Evolutionary conservation across 202 grass and related monocot species (phyloP), one percentile per base, ranked within the genome.

Genomic region (Tripidium arundinaceum): DNA sequence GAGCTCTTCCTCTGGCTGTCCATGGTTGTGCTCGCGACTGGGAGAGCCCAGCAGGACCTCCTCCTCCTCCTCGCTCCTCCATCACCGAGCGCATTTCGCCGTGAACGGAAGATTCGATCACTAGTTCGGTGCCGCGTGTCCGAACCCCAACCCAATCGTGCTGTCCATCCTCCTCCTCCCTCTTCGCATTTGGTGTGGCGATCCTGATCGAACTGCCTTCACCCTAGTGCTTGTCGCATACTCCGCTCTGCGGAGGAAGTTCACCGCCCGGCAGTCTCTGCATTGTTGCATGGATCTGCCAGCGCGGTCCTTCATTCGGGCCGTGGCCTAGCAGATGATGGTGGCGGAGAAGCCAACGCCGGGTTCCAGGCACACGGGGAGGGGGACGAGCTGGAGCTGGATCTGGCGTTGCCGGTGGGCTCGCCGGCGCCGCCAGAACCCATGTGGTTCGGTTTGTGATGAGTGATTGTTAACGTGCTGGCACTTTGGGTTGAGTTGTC

Each of bases 331-430:
- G 80, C 70, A 85, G 96, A 93, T 99, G 96, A 88, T 72, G 86
- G 84, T 83, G 49, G 79, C 75, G 79, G 91, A 91, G 86, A 91
- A 93, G 77, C 86, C 66, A 37, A 87, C 79, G 65, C 80, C 76
- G 37, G 79, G 75, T 72, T 91, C 55, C 47, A 87, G 18, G 77
- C 47, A 12, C 82, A 83, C 29, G 78, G 3, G 54, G 90, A 91
- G 21, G 84, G 68, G 65, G 77, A 54, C 11, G 54, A 86, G 31
- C 31, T 33, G 13, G 54, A 86, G 50, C 75, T 63, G 8, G 57
- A 89, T 42, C 79, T 25, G 49, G 54, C 82, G 52, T 41, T 4
- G 31, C 31, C 31, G 31, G 31, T n/a, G n/a, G n/a, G n/a, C n/a
- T n/a, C 83, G 41, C 47, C 78, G 31, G 45, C 87, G 45, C 67